A percentile compares a stretch with the other conserved stretches of the same genome.
Conservation (phyloP, 805 yeast genomes). For the Monosporozyma siamensis region DNA sequence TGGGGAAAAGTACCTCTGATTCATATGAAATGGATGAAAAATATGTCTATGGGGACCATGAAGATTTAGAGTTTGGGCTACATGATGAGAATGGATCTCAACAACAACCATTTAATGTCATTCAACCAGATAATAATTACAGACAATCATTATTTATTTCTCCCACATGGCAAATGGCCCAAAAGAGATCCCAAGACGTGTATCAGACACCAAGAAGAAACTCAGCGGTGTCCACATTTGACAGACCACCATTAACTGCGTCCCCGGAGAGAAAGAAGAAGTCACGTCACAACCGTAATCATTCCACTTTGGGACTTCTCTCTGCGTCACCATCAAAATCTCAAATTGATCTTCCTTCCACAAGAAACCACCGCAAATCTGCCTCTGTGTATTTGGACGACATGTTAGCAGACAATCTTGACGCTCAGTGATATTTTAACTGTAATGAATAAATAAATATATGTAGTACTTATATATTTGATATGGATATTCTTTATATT, state of each 20-base stretch:
- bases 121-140: constrained; percentile 15
- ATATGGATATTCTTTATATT: neutral
- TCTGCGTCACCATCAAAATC: constrained; percentile 5
- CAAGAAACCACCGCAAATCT: neutral
- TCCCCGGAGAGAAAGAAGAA: constrained; percentile 25
- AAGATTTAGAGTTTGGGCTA: neutral
- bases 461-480: neutral
- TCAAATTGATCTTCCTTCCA: neutral
- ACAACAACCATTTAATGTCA: constrained; percentile 9
- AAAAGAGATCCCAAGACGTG: constrained; percentile 17
- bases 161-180: constrained; percentile 61
- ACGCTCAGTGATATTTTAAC: neutral
- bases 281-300: constrained; percentile 31
- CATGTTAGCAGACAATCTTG: constrained; percentile 11
- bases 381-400: constrained; percentile 25
- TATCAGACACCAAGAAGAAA: neutral
- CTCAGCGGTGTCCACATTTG: neutral
- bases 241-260: constrained; percentile 23
- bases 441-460: neutral
- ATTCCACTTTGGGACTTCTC: constrained; percentile 27
- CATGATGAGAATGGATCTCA: neutral
- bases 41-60: neutral
- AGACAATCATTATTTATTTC: constrained; percentile 53
- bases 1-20: neutral
- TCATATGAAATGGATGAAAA: neutral